Evolutionary conservation across 1,139 yeast species (phyloP), one percentile per base, ranked within the genome.

Genomic region (Lodderomyces orthopsilosis): DNA sequence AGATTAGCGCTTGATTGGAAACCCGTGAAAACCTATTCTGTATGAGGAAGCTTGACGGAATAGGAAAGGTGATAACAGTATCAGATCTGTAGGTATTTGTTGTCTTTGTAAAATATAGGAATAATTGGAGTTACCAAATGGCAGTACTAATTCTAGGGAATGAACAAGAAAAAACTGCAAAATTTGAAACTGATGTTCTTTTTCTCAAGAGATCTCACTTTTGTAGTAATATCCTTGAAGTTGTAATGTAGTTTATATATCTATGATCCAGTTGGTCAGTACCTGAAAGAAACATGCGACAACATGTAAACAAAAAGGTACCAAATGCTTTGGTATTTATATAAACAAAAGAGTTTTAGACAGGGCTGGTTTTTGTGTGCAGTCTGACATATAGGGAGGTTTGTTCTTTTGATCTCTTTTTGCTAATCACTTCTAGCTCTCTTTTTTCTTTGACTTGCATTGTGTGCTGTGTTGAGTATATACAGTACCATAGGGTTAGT

Each of bases 301-400:
- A 27, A 27, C 32, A 13, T 27, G 32, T 27, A 27, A 27, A 27
- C 32, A 27, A 27, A 27, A 27, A 27, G 32, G 32, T 27, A 27
- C 32, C 32, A n/a, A 13, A 27, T n/a, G n/a, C 17, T n/a, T 4
- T n/a, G 32, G 32, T 27, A 27, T 27, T 27, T 27, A 27, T 27
- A 27, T 27, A n/a, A n/a, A 27, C 17, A 27, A 9, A 21, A 24
- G 9, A 27, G n/a, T 13, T 13, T 13, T 27, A 27, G 32, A 13
- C 17, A 27, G 27, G 27, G 27, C 27, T 24, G 9, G 27, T 24
- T 24, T 24, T 24, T 24, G 10, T 12, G 27, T 24, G n/a, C n/a
- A n/a, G n/a, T n/a, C n/a, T n/a, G n/a, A n/a, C n/a, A n/a, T n/a
- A n/a, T n/a, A n/a, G n/a, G n/a, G n/a, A n/a, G n/a, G n/a, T n/a